Evolutionary conservation across 352 stramenopile species (phyloP).

Genomic region (Stramenopiles sp.): DNA sequence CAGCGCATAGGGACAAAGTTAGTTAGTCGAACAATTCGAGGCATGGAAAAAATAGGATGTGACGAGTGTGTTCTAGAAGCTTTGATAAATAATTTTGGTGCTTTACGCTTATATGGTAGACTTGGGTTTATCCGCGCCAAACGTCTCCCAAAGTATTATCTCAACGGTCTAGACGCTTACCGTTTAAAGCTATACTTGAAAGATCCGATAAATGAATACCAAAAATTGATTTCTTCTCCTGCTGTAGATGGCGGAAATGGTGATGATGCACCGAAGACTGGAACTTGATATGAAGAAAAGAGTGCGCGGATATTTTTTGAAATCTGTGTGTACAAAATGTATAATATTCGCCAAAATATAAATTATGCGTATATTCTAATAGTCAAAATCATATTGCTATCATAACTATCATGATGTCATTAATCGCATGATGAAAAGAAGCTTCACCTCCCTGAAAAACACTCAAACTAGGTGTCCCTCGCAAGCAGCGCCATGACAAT

Average conservation of each 20-base stretch:
- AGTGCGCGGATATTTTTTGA: too few relatives aligned
- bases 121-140: constrained; percentile 75
- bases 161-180: constrained; percentile 78
- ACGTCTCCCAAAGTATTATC: constrained; percentile 77
- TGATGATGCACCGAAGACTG: too few relatives aligned
- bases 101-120: constrained; percentile 75
- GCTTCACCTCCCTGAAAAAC: too few relatives aligned
- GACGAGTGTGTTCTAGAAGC: constrained; percentile 76
- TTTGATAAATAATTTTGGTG: constrained; percentile 67
- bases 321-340: too few relatives aligned
- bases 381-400: too few relatives aligned
- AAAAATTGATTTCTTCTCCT: neutral
- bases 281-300: too few relatives aligned
- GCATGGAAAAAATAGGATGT: constrained; percentile 52
- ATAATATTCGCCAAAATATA: too few relatives aligned
- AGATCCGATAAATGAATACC: neutral
- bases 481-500: constrained; percentile 13
- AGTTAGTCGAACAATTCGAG: constrained; percentile 55
- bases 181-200: constrained; percentile 69
- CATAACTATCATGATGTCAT: too few relatives aligned
- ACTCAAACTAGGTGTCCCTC: neutral
- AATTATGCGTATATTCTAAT: too few relatives aligned
- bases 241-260: too few relatives aligned
- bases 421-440: too few relatives aligned
- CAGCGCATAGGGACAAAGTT: constrained; percentile 65